Evolutionary conservation across 208 protist genomes (phyloP), one percentile per base, ranked within the genome.

Genomic region (Trypanosoma melophagium): DNA sequence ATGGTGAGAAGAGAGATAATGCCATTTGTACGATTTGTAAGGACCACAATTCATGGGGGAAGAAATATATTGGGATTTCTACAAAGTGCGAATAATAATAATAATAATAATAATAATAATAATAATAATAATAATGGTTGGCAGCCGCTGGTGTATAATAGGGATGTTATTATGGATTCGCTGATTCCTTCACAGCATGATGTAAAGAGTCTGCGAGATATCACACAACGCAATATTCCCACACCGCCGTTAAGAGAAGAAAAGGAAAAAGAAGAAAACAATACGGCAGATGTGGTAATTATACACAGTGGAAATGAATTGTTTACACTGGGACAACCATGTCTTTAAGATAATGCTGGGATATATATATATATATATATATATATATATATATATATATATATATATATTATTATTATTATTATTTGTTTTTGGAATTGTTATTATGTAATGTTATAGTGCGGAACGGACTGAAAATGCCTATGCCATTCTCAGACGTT

Each of bases 1-100:
- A 35, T 35, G 5, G 28, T 35, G 28, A 5, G 28, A 35, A 5
- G 5, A 7, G 28, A 35, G 5, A 35, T 1, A 16, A 21, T 47
- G 60, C 60, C 60, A 7, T 69, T 69, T 62, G 65, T 69, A 22
- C 65, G 45, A 44, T 50, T 66, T 57, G 45, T 66, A 50, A 16
- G 49, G 14, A 45, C 8, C 28, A 35, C 28, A 35, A 35, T 35
- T 35, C 31, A 10, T 35, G 28, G 5, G 28, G 5, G 5, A 5
- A 35, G 28, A 35, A 35, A 35, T 35, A 35, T 35, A 5, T 35
- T 35, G 28, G 28, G 28, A 35, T 35, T 35, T 35, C 28, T 35
- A 35, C 28, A 35, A 5, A 35, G 28, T 35, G 28, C 28, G 28
- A 35, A 35, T 35, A 31, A 17, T 14, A 42, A 5, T 12, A 14